phyloP scores from a whole-genome alignment of 306 rosid species.

The Quercus gilva region DNA sequence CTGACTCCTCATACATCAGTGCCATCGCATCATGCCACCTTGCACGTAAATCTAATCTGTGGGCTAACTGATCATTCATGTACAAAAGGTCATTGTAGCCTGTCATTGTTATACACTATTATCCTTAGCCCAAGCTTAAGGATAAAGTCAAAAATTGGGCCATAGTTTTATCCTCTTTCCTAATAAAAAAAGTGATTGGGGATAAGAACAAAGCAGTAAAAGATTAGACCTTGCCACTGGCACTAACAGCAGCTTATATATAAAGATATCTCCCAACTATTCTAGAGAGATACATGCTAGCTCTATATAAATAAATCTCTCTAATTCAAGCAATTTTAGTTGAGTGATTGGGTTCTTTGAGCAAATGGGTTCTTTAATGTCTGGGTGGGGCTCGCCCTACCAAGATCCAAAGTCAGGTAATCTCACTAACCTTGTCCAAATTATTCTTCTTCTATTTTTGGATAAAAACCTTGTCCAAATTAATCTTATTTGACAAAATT shows the following conservation, averaged over 20 bases:
- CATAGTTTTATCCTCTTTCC: background rate
- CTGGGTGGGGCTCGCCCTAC: conserved; percentile 63
- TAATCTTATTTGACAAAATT: background rate
- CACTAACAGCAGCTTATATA: background rate
- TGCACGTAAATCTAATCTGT: conserved; percentile 7
- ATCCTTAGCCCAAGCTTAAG: background rate
- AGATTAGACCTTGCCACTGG: background rate
- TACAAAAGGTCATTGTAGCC: background rate
- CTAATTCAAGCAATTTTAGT: background rate
- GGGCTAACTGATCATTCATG: conserved; percentile 10
- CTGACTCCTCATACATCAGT: background rate
- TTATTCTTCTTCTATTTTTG: background rate
- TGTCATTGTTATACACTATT: background rate
- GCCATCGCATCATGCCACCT: background rate
- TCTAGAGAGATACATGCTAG: background rate
- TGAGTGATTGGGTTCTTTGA: background rate
- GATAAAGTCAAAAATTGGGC: background rate
- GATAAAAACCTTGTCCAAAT: too few relatives aligned
- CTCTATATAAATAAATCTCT: background rate
- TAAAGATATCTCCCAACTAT: background rate
- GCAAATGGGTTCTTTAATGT: conserved; percentile 84
- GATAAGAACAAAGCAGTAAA: conserved; percentile 35
- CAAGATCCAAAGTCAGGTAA: conserved; percentile 55
- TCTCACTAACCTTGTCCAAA: too few relatives aligned
- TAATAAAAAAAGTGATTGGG: background rate